Evolutionary conservation across 2,329 filamentous ascomycete genomes (phyloP), one percentile per base, ranked within the genome.

Genomic region (Macroventuria anomochaeta): DNA sequence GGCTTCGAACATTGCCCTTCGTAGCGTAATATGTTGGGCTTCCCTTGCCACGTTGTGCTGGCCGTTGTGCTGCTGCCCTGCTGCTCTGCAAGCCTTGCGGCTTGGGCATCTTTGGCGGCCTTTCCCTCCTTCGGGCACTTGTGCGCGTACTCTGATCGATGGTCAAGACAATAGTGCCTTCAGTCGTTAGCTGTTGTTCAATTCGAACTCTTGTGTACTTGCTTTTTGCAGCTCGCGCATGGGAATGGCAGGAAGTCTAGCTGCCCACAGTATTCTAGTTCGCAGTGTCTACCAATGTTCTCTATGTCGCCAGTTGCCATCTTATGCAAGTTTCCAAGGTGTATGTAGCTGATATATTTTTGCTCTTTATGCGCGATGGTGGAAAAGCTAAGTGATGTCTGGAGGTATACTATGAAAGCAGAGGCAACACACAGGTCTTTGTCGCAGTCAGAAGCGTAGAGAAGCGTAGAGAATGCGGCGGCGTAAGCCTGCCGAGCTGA

Each of bases 211-310:
- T 13, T 17, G 2, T 13, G 25, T 13, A 63, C 70, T 33, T 67
- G 81, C 77, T 81, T 81, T 68, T 79, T 84, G 78, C 95, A 99
- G 64, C 90, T 95, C 73, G 96, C 90, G 79, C 95, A 99, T 70
- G 87, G 84, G 76, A 97, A 97, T 3, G 95, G 95, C 4, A 99
- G 85, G 75, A 99, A 97, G 77, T 97, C 95, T 56, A 97, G 89
- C 72, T 95, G 90, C 73, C 93, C 89, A 81, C 95, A 99, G 81
- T 91, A 96, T 61, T 88, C 81, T 77, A 90, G 88, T 75, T 97
- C 87, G 83, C 95, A 99, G 80, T 97, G 93, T 58, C 85, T 85
- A 75, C 95, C 95, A 65, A 97, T 88, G 20, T 93, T 84, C 67
- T 90, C 88, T 40, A 93, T 88, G 76, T 97, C 93, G 72, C 82